Evolutionary conservation across 2,329 filamentous ascomycete species (phyloP).

Genomic region (Colletotrichum sp.): DNA sequence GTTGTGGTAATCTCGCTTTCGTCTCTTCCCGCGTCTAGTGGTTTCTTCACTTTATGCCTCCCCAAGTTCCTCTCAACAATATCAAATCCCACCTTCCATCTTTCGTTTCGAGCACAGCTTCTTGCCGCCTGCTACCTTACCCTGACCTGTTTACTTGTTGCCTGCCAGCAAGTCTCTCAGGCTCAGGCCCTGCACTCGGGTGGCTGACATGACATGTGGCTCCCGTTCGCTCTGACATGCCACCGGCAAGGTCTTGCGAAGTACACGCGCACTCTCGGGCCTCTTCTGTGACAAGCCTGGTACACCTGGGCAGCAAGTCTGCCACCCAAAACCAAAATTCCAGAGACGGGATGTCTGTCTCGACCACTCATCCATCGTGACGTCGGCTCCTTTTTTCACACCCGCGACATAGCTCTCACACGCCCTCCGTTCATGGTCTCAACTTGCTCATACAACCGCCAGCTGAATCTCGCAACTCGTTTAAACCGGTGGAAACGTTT

Average conservation of each 20-base stretch:
- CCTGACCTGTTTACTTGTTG: background rate
- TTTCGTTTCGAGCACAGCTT: background rate
- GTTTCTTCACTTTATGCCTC: background rate
- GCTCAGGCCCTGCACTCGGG: background rate
- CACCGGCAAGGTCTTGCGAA: background rate
- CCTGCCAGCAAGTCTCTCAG: background rate
- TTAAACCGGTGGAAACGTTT: background rate
- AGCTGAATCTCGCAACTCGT: background rate
- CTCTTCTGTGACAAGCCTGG: constrained; percentile 15
- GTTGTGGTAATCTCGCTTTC: background rate
- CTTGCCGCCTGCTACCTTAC: background rate
- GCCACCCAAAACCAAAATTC: background rate
- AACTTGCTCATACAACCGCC: background rate
- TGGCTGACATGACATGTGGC: background rate
- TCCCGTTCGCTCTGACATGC: background rate
- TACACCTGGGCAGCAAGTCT: background rate
- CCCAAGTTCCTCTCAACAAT: background rate
- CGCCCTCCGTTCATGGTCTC: background rate
- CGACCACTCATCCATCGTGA: background rate
- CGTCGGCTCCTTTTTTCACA: background rate
- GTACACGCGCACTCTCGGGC: background rate
- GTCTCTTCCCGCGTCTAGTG: background rate
- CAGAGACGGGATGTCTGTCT: background rate
- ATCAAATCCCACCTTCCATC: background rate
- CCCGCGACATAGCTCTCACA: background rate